A percentile compares a stretch with the other conserved stretches of the same genome.
Conservation (phyloP, 768 basidiomycete genomes). For the Suillus cothurnatus region DNA sequence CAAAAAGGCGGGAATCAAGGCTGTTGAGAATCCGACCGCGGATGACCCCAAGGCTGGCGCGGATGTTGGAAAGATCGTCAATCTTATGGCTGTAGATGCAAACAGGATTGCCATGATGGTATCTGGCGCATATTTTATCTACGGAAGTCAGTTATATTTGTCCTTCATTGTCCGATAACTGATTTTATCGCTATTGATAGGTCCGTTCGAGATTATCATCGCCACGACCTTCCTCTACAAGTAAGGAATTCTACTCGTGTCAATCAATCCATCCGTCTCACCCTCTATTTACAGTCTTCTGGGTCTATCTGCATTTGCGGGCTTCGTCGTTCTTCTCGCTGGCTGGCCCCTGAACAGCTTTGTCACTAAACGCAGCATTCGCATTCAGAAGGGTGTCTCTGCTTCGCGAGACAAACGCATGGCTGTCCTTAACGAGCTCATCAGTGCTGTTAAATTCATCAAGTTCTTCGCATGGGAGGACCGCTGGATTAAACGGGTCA, state of each 20-base stretch:
- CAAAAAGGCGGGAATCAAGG: conserved; percentile 19
- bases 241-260: conserved; percentile 36
- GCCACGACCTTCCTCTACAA: conserved; percentile 77
- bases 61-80: conserved; percentile 88
- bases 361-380: conserved; percentile 40
- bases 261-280: neutral
- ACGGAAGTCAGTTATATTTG: conserved; percentile 49
- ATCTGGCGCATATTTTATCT: conserved; percentile 64
- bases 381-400: conserved; percentile 36
- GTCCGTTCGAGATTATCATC: conserved; percentile 78
- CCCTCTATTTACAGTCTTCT: conserved; percentile 47
- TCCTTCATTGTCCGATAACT: neutral
- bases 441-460: conserved; percentile 42
- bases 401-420: conserved; percentile 46
- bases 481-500: conserved; percentile 44
- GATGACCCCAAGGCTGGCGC: conserved; percentile 73
- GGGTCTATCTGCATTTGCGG: conserved; percentile 72
- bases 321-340: conserved; percentile 50
- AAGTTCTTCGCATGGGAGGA: conserved; percentile 47
- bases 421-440: conserved; percentile 46
- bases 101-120: conserved; percentile 58
- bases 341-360: conserved; percentile 51
- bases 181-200: conserved; percentile 29
- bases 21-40: conserved; percentile 29
- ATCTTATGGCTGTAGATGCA: conserved; percentile 83